Base-by-base conservation (phyloP, 768 basidiomycete genomes). In the Auriscalpium vulgare region DNA sequence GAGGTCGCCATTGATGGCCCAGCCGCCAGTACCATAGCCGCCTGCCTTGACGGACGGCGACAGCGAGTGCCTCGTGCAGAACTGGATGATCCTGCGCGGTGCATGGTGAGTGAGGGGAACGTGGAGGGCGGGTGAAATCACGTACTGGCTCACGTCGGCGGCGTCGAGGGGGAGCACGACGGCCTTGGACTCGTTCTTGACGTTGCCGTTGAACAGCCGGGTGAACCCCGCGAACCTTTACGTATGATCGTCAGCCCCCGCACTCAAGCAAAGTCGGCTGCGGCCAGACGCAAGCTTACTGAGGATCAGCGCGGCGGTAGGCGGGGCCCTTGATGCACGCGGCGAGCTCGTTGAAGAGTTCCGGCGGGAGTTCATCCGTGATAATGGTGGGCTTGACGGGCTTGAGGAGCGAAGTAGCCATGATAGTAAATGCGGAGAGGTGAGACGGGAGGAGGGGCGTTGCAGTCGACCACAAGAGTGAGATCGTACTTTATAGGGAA, bases 21-120 rank as follows among this genome's bases (percentile, higher is more conserved):
- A 92, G 1, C 91, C 93, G 10, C 86, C 90, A 1, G 89, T 94
- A 7, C 92, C 94, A 66, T 88, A 94, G 0, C 94, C 94, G 23
- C 94, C 94, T 1, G 90, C 88, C 67, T 91, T 93, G 63, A 93
- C 79, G 9, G 90, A 92, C 6, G 87, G 80, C 10, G 86, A 83
- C 3, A 95, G 72, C 0, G 71, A 71, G 64, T 92, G 77, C 53
- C 82, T 80, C n/a, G 67, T 70, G 65, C 91, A 94, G 69, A 95
- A 93, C 11, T 78, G 61, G 56, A 95, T 69, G 55, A 82, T 75
- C 63, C 89, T 91, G 54, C 4, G 44, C 10, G 5, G 54, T 56
- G 56, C 37, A 23, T 29, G 10, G 34, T 29, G 17, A 46, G 21
- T 50, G 37, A 2, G 34, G n/a, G 10, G 16, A 35, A 3, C 19